phyloP scores from a whole-genome alignment of 768 basidiomycete genomes.

The Podaxis carcinomalis region DNA sequence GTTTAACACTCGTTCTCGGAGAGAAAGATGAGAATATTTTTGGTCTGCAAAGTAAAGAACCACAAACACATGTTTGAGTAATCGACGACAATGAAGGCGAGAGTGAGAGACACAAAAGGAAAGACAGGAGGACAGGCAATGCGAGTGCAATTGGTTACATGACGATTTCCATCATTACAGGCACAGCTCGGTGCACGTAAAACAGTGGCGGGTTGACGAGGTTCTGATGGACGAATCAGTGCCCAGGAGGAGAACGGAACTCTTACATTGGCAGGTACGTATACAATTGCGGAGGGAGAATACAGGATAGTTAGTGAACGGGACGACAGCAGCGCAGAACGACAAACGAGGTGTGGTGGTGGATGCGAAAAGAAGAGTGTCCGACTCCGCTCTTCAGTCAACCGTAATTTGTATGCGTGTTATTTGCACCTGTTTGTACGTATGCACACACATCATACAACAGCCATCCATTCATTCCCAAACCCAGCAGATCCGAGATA shows the following conservation, averaged over 20 bases:
- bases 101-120: constrained; percentile 1
- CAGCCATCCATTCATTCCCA: background rate
- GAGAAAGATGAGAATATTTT: constrained; percentile 16
- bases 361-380: constrained; percentile 3
- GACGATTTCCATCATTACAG: background rate
- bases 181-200: background rate
- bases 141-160: background rate
- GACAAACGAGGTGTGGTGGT: background rate
- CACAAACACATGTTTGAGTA: constrained; percentile 38
- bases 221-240: constrained; percentile 5
- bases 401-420: constrained; percentile 8
- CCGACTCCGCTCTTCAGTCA: background rate
- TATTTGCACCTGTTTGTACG: constrained; percentile 9
- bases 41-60: constrained; percentile 29
- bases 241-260: background rate
- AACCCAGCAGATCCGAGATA: background rate
- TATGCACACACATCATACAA: constrained; percentile 5
- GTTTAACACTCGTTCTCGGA: constrained; percentile 9
- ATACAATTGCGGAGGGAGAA: background rate
- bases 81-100: constrained; percentile 31
- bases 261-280: constrained; percentile 6
- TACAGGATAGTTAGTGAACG: constrained; percentile 1
- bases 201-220: background rate
- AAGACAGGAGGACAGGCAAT: background rate
- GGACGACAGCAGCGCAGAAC: constrained; percentile 1